Conservation (phyloP, 202 grass and related monocot genomes). For the Setaria viridis region DNA sequence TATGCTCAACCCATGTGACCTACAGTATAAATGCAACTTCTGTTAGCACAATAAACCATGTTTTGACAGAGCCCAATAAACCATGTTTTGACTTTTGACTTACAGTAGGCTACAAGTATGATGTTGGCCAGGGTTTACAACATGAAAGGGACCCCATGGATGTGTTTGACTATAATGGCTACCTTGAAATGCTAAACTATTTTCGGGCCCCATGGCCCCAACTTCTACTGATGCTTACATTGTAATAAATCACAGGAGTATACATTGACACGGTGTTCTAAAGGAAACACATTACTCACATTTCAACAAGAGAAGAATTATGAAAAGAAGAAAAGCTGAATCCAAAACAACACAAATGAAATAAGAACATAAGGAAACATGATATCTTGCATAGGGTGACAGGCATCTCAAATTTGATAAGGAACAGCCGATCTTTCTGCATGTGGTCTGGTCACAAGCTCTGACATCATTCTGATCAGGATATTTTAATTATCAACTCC, state of each 20-base stretch:
- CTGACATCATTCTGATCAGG: conserved; percentile 33
- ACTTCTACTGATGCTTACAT: conserved; percentile 10
- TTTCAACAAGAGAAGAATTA: conserved; percentile 12
- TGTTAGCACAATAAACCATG: conserved; percentile 62
- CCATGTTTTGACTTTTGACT: conserved; percentile 22
- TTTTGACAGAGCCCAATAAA: neutral
- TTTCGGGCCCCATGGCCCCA: neutral
- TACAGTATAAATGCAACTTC: conserved; percentile 50
- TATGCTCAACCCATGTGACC: conserved; percentile 95
- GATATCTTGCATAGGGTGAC: neutral
- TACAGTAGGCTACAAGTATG: neutral
- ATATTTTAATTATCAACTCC: conserved; percentile 28
- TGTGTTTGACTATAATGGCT: conserved; percentile 8
- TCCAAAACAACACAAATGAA: neutral
- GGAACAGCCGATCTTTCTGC: conserved; percentile 31
- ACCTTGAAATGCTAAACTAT: conserved; percentile 25
- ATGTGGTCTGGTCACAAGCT: conserved; percentile 25
- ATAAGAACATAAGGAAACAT: conserved; percentile 25
- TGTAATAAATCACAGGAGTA: conserved; percentile 8
- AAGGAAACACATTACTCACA: conserved; percentile 1
- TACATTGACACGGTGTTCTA: neutral
- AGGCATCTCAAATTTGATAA: conserved; percentile 28
- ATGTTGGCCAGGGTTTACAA: neutral
- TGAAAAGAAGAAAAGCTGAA: neutral
- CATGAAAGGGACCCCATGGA: neutral